Conservation (phyloP, 176 grass and related monocot species). For the Pontederia crassipes region DNA sequence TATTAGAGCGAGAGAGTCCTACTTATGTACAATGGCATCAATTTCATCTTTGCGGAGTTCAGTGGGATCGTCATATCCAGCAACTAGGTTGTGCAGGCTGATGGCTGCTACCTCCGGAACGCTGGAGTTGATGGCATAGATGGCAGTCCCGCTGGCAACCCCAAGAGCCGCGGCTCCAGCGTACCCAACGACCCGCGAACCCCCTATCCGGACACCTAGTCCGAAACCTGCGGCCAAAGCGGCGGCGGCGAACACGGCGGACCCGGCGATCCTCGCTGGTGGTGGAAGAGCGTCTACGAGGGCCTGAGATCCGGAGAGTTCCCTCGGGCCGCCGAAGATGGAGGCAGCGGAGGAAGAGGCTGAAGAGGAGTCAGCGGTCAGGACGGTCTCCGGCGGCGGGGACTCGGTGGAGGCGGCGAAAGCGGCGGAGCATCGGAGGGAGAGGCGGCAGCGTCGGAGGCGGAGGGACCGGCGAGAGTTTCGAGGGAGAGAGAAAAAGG, state of each 20-base stretch:
- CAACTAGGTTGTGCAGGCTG: constrained; percentile 74
- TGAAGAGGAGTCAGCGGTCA: background rate
- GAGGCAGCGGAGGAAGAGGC: background rate
- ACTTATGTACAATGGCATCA: constrained; percentile 61
- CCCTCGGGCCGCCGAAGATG: constrained; percentile 46
- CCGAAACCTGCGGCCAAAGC: constrained; percentile 55
- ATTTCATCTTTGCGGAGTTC: constrained; percentile 51
- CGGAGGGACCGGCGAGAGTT: constrained; percentile 11
- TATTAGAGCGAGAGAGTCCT: constrained; percentile 9
- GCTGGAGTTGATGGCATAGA: constrained; percentile 55
- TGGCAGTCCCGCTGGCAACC: constrained; percentile 35
- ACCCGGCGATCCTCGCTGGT: constrained; percentile 48
- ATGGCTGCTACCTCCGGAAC: constrained; percentile 73
- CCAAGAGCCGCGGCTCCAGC: constrained; percentile 57
- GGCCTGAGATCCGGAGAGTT: constrained; percentile 52
- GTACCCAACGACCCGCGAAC: constrained; percentile 25
- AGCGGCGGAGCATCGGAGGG: constrained; percentile 1
- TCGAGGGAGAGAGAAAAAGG: constrained; percentile 24
- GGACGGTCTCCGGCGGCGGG: background rate
- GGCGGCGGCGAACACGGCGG: constrained; percentile 39
- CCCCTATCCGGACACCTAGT: constrained; percentile 44
- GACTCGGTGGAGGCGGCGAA: background rate
- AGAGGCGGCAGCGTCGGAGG: constrained; percentile 8
- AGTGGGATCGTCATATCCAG: constrained; percentile 53
- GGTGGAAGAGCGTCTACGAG: constrained; percentile 50